Conservation (phyloP, 148 eudicot genomes). For the Chenopodium formosanum region DNA sequence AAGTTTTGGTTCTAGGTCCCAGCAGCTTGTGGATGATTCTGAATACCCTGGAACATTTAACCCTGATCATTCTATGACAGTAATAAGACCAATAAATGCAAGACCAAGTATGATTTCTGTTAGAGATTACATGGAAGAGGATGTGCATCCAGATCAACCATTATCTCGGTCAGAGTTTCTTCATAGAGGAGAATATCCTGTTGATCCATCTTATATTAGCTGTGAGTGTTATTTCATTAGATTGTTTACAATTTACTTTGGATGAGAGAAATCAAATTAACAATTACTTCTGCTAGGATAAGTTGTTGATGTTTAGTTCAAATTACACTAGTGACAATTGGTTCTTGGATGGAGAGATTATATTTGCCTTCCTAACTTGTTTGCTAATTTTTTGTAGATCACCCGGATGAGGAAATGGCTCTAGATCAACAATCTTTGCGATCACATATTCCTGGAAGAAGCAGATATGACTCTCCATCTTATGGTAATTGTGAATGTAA, state of each 20-base stretch:
- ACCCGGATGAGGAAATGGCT: neutral
- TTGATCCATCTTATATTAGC: too few relatives aligned
- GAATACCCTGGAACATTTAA: slow-evolving; percentile 3
- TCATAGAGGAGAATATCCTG: too few relatives aligned
- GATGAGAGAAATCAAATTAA: too few relatives aligned
- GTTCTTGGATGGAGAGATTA: neutral
- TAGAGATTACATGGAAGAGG: neutral
- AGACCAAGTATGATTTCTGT: neutral
- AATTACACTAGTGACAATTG: neutral
- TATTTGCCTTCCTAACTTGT: neutral
- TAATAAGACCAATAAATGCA: neutral
- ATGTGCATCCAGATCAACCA: neutral
- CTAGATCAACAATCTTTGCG: neutral
- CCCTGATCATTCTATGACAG: neutral
- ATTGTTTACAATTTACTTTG: neutral
- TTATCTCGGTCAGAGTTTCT: too few relatives aligned
- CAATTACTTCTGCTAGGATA: neutral
- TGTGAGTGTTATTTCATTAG: neutral
- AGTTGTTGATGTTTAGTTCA: neutral
- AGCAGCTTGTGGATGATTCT: neutral
- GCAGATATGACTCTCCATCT: neutral
- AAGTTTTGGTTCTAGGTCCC: neutral
- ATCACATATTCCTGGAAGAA: neutral
- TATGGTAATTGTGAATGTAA: neutral
- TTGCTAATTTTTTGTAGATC: neutral